Evolutionary conservation across 1,139 yeast species (phyloP).

Genomic region (Hansenula lynferdii): DNA sequence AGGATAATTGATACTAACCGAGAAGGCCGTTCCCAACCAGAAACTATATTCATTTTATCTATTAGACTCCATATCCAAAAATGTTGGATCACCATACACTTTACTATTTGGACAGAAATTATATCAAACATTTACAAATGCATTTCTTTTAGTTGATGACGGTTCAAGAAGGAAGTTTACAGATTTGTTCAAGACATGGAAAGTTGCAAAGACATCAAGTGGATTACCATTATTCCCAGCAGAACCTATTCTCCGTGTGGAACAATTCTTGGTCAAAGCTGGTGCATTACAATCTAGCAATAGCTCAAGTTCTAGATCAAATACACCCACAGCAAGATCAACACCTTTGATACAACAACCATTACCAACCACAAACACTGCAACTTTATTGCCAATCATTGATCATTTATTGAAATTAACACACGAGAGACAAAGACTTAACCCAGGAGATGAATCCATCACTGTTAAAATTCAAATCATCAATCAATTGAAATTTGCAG

Average conservation of each 20-base stretch:
- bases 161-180: constrained; percentile 67
- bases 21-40: constrained; percentile 49
- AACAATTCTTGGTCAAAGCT: constrained; percentile 63
- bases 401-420: constrained; percentile 37
- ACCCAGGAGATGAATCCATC: constrained; percentile 32
- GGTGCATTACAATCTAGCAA: too few species aligned
- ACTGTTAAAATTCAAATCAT: constrained; percentile 28
- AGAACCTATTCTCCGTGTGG: constrained; percentile 69
- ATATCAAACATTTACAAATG: constrained; percentile 64
- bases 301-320: constrained; percentile 22
- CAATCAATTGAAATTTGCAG: constrained; percentile 28
- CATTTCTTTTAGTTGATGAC: constrained; percentile 76
- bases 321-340: too few species aligned
- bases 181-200: constrained; percentile 87
- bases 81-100: constrained; percentile 85
- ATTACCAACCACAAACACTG: constrained; percentile 1
- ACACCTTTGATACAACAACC: constrained; percentile 3
- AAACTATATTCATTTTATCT: constrained; percentile 81
- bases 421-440: constrained; percentile 29
- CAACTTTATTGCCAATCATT: constrained; percentile 26
- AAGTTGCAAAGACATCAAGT: constrained; percentile 53
- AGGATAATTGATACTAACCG: background rate
- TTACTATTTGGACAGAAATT: constrained; percentile 63
- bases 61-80: constrained; percentile 90
- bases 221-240: constrained; percentile 68